Evolutionary conservation across 2,329 filamentous ascomycete species (phyloP).

Genomic region (Xylariaceae sp.): DNA sequence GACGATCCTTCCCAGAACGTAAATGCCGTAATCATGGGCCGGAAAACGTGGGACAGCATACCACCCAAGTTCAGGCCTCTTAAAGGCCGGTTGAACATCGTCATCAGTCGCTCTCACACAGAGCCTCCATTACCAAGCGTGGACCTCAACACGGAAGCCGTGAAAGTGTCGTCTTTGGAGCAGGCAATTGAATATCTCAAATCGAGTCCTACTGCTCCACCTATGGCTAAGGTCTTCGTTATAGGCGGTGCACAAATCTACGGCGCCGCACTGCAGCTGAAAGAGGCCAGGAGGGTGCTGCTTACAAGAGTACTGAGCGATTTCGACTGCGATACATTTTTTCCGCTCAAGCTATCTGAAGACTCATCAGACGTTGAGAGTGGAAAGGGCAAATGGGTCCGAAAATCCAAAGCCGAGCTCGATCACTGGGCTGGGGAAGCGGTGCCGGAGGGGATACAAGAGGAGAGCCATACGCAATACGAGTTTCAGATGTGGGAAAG

Average conservation of each 20-base stretch:
- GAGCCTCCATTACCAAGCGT: constrained; percentile 14
- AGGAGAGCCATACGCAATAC: constrained; percentile 64
- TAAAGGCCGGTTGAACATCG: constrained; percentile 74
- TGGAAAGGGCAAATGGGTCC: constrained; percentile 48
- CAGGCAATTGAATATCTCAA: constrained; percentile 50
- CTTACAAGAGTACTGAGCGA: constrained; percentile 67
- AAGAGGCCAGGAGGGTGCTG: constrained; percentile 60
- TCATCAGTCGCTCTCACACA: constrained; percentile 62
- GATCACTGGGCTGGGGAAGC: constrained; percentile 65
- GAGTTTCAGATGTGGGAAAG: constrained; percentile 75
- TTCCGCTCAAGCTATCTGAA: constrained; percentile 57
- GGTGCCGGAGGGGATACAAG: constrained; percentile 53
- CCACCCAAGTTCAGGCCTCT: constrained; percentile 76
- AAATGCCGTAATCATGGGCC: constrained; percentile 93
- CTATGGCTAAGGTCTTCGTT: constrained; percentile 67
- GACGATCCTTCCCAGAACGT: constrained; percentile 24
- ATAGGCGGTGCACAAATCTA: constrained; percentile 93
- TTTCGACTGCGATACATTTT: constrained; percentile 75
- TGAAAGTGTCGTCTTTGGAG: constrained; percentile 59
- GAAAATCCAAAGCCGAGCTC: constrained; percentile 50
- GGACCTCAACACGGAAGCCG: constrained; percentile 42
- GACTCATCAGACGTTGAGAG: constrained; percentile 23
- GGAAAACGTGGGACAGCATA: constrained; percentile 94
- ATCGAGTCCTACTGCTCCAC: constrained; percentile 30
- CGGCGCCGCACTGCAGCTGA: constrained; percentile 60